These are phyloP conservation scores for Candida glucosophila DNA, from an alignment of 1,139 yeast species.

Conservation along the genomic window DNA sequence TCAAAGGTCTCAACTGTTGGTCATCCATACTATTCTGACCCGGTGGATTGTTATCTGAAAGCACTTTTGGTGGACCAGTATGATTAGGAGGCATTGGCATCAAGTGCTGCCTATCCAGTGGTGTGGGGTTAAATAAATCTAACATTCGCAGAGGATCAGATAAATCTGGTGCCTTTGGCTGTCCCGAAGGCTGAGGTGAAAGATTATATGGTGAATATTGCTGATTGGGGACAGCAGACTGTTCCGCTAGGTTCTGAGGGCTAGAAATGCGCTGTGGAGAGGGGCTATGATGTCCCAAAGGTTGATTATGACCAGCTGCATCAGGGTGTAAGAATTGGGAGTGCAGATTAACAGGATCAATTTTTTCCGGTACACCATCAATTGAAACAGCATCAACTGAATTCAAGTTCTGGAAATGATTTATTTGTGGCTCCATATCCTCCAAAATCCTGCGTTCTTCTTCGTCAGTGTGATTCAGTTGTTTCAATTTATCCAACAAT, in stretches of 20 bases:
- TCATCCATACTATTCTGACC: neutral
- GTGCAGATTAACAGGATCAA: slow-evolving; percentile 22
- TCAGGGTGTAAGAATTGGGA: slow-evolving; percentile 34
- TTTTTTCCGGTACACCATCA: slow-evolving; percentile 46
- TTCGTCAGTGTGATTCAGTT: slow-evolving; percentile 26
- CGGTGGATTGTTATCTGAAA: slow-evolving; percentile 9
- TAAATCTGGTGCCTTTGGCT: no score
- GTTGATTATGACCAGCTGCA: slow-evolving; percentile 47
- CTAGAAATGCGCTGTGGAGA: no score
- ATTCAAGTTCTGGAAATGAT: slow-evolving; percentile 54
- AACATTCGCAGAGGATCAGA: no score
- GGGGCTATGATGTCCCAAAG: slow-evolving; percentile 19
- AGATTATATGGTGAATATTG: no score
- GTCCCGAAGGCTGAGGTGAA: no score
- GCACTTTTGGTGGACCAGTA: slow-evolving; percentile 23
- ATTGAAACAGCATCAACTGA: slow-evolving; percentile 59
- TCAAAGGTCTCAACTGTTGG: slow-evolving; percentile 11
- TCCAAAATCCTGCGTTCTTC: slow-evolving; percentile 53
- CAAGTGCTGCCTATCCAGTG: no score
- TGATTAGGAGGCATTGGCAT: no score
- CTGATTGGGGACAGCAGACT: no score
- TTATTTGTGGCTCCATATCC: slow-evolving; percentile 61
- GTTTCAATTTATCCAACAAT: slow-evolving; percentile 37
- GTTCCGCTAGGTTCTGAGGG: no score
- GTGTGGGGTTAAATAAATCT: no score